Evolutionary conservation across 2,329 filamentous ascomycete genomes (phyloP).

Genomic region (Nannizziopsis barbatae): DNA sequence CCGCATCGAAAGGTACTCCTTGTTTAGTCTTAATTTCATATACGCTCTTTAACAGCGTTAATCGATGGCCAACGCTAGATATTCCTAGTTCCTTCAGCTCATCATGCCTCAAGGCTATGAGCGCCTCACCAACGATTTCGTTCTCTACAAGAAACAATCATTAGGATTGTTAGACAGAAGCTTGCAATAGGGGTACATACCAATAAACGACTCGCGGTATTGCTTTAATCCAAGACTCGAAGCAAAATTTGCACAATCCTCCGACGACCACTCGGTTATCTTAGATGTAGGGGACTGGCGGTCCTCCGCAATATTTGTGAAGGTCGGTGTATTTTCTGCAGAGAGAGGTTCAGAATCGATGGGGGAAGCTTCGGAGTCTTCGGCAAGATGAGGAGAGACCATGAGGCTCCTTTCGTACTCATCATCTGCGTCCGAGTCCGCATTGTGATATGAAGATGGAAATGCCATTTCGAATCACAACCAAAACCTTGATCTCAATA

Average conservation of each 20-base stretch:
- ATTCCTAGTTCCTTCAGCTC: conserved; percentile 95
- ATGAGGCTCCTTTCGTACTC: conserved; percentile 53
- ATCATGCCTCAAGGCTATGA: conserved; percentile 79
- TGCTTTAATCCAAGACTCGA: conserved; percentile 66
- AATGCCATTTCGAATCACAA: conserved; percentile 28
- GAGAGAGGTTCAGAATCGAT: conserved; percentile 49
- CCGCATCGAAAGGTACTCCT: conserved; percentile 78
- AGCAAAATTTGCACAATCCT: conserved; percentile 85
- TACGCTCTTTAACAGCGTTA: conserved; percentile 90
- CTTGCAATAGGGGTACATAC: conserved; percentile 44
- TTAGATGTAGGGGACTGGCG: conserved; percentile 44
- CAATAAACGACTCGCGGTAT: conserved; percentile 72
- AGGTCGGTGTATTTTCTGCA: conserved; percentile 52
- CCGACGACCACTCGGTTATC: conserved; percentile 55
- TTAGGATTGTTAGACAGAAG: background rate
- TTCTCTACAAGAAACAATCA: conserved; percentile 55
- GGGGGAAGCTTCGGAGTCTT: conserved; percentile 47
- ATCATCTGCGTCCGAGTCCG: conserved; percentile 55
- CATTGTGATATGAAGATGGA: conserved; percentile 41
- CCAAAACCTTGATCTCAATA: background rate
- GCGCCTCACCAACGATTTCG: conserved; percentile 81
- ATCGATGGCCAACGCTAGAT: conserved; percentile 78
- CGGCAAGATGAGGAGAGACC: conserved; percentile 46
- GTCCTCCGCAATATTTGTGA: conserved; percentile 42
- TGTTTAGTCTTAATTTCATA: conserved; percentile 95